A percentile compares a stretch with the other conserved stretches of the same genome.
Conservation (phyloP, 2,329 filamentous ascomycete species). For the Arthrobotrys conoides region DNA sequence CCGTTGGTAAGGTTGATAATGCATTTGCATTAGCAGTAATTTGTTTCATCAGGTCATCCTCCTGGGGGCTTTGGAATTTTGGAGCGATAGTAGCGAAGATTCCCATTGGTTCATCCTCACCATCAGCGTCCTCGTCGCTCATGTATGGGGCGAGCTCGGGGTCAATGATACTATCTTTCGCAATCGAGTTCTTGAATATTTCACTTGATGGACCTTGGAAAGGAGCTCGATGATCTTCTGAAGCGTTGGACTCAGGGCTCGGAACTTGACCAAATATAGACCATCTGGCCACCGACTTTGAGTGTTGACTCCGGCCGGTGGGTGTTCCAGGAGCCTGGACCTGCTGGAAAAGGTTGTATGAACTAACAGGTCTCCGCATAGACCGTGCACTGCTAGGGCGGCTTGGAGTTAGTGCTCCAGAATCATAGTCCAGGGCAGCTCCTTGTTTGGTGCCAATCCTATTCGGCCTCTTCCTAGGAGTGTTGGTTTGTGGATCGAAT, state of each 20-base stretch:
- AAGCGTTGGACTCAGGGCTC: constrained; percentile 75
- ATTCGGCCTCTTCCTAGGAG: constrained; percentile 51
- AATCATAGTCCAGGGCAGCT: constrained; percentile 51
- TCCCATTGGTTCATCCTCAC: constrained; percentile 90
- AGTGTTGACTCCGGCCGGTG: constrained; percentile 73
- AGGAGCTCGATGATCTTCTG: constrained; percentile 84
- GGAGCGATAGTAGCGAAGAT: constrained; percentile 80
- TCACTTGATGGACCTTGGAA: constrained; percentile 82
- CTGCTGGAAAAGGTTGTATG: constrained; percentile 65
- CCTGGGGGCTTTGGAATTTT: constrained; percentile 60
- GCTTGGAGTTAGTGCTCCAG: constrained; percentile 39
- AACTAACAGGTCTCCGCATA: constrained; percentile 66
- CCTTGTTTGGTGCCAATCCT: constrained; percentile 46
- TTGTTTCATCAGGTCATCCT: constrained; percentile 57
- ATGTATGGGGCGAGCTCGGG: constrained; percentile 95
- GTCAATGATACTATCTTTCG: constrained; percentile 98
- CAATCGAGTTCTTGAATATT: constrained; percentile 85
- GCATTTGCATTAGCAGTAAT: constrained; percentile 50
- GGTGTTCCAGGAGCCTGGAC: constrained; percentile 63
- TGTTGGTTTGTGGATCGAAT: constrained; percentile 67
- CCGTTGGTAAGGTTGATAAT: constrained; percentile 22
- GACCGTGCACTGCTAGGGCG: constrained; percentile 64
- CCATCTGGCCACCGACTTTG: constrained; percentile 80
- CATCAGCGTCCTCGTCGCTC: constrained; percentile 88
- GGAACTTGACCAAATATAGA: constrained; percentile 83